Percentiles rank a stretch among this genome's conserved stretches.
These are phyloP conservation scores for Gigaspora rosea DNA, from an alignment of 192 early-diverging fungal species.

Conservation along the genomic window DNA sequence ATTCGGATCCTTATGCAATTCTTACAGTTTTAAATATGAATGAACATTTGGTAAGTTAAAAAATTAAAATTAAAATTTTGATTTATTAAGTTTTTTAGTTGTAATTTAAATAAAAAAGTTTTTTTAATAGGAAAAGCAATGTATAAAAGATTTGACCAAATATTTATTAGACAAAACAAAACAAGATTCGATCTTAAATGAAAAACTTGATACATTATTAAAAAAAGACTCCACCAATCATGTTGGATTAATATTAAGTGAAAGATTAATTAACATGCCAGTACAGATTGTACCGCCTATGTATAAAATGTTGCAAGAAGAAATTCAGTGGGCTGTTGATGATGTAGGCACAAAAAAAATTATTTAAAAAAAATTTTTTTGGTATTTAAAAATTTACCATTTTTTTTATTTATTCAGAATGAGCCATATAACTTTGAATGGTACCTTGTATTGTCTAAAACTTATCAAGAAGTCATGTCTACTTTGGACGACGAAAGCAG, in stretches of 20 bases:
- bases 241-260: constrained; percentile 76
- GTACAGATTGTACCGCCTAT: constrained; percentile 89
- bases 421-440: constrained; percentile 82
- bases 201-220: constrained; percentile 40
- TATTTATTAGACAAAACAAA: constrained; percentile 71
- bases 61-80: neutral
- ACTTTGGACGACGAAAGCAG: constrained; percentile 53
- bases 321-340: constrained; percentile 72
- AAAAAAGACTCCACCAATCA: constrained; percentile 36
- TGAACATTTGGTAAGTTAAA: constrained; percentile 51
- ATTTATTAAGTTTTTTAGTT: neutral
- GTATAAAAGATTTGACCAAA: constrained; percentile 29
- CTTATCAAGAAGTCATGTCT: constrained; percentile 77
- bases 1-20: constrained; percentile 86
- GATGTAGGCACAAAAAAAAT: constrained; percentile 49
- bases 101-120: neutral
- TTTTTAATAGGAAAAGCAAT: constrained; percentile 43
- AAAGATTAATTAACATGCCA: constrained; percentile 96
- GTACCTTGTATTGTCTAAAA: constrained; percentile 77
- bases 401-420: constrained; percentile 45
- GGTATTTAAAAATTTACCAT: neutral
- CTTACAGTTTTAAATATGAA: constrained; percentile 76
- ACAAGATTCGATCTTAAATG: constrained; percentile 42
- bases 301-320: constrained; percentile 87
- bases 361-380: constrained; percentile 2